Evolutionary conservation across 495 filamentous ascomycete genomes (phyloP).

Genomic region (Lepidopterella palustris): DNA sequence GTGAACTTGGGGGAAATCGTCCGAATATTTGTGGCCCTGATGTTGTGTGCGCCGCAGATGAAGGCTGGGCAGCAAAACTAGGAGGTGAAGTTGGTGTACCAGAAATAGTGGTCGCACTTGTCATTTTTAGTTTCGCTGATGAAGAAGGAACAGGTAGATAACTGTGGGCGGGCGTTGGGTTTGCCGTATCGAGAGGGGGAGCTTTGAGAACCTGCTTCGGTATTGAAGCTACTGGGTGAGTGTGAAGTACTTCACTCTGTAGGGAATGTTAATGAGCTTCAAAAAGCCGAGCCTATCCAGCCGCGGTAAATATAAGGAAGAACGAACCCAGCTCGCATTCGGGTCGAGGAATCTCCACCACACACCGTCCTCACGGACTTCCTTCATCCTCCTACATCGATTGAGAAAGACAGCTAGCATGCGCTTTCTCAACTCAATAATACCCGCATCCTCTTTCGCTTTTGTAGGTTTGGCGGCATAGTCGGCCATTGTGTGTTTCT

Average conservation of each 20-base stretch:
- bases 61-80: constrained; percentile 40
- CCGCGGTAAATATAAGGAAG: not conserved
- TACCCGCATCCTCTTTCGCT: constrained; percentile 92
- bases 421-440: constrained; percentile 90
- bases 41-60: constrained; percentile 50
- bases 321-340: constrained; percentile 92
- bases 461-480: constrained; percentile 97
- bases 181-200: constrained; percentile 85
- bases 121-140: constrained; percentile 75
- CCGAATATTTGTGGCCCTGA: constrained; percentile 62
- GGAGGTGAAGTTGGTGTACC: constrained; percentile 51
- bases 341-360: constrained; percentile 97
- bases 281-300: not conserved
- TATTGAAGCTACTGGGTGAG: constrained; percentile 80
- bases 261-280: not conserved
- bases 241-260: constrained; percentile 85
- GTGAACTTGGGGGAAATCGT: constrained; percentile 75
- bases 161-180: constrained; percentile 78
- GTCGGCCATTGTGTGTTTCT: constrained; percentile 97
- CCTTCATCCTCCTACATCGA: constrained; percentile 84
- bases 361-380: constrained; percentile 86
- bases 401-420: constrained; percentile 96
- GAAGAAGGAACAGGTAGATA: constrained; percentile 79
- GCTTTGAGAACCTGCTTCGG: constrained; percentile 91
- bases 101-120: constrained; percentile 38